Evolutionary conservation across 306 rosid genomes (phyloP).

Genomic region (Acacia crassicarpa): DNA sequence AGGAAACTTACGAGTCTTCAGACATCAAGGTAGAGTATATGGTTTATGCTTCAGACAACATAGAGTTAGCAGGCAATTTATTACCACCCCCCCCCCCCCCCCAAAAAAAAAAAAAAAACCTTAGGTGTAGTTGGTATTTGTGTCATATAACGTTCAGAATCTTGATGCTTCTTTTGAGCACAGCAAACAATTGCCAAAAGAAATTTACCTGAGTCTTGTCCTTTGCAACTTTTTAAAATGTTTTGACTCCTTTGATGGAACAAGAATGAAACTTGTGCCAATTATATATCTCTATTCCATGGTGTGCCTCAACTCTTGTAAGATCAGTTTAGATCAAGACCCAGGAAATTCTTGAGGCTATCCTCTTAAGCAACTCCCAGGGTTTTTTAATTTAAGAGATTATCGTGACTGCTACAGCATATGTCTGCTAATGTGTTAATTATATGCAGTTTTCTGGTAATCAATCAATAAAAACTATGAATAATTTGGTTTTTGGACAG

Average conservation of each 20-base stretch:
- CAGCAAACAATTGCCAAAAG: background rate
- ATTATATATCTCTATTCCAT: background rate
- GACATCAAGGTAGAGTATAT: slow-evolving; percentile 41
- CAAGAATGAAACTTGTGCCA: background rate
- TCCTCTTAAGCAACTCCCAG: background rate
- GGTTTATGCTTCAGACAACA: background rate
- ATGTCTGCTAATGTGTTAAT: background rate
- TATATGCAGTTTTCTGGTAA: background rate
- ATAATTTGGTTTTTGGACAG: background rate
- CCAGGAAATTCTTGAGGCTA: background rate
- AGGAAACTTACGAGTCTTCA: slow-evolving; percentile 31
- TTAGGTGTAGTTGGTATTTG: background rate
- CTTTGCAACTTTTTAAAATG: background rate
- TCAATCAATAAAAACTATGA: background rate
- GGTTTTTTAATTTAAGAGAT: background rate
- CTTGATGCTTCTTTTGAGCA: background rate
- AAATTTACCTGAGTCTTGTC: background rate
- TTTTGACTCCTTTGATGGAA: background rate
- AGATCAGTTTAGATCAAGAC: background rate
- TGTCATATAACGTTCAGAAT: background rate
- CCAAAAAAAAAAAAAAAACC: background rate
- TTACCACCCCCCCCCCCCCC: too few relatives aligned
- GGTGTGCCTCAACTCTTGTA: slow-evolving; percentile 4
- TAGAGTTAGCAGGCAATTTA: background rate
- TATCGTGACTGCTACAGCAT: background rate